Evolutionary conservation across 176 grass and related monocot genomes (phyloP).

Genomic region (Oryza punctata): DNA sequence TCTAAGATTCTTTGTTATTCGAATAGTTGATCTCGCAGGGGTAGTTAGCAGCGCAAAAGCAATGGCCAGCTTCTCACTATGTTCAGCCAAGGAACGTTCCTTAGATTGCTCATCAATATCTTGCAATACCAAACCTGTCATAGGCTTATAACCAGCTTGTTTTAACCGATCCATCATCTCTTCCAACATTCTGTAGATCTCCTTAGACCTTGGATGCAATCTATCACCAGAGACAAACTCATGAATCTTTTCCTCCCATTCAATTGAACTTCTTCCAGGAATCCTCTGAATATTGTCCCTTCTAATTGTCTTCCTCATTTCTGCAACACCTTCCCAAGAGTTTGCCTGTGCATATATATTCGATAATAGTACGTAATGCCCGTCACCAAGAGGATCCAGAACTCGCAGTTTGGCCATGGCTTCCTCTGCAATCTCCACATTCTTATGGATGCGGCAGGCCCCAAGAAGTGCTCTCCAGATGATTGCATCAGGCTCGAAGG

Average conservation of each 20-base stretch:
- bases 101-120: constrained; percentile 61
- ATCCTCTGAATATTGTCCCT: constrained; percentile 55
- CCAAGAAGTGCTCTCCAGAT: constrained; percentile 80
- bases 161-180: constrained; percentile 63
- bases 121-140: constrained; percentile 68
- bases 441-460: constrained; percentile 72
- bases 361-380: constrained; percentile 60
- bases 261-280: constrained; percentile 72
- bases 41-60: constrained; percentile 66
- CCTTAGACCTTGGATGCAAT: constrained; percentile 52
- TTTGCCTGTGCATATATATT: constrained; percentile 79
- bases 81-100: constrained; percentile 53
- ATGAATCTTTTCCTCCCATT: constrained; percentile 45
- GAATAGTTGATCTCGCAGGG: constrained; percentile 54
- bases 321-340: constrained; percentile 61
- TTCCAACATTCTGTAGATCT: constrained; percentile 60
- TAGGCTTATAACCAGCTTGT: constrained; percentile 58
- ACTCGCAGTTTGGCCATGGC: constrained; percentile 52
- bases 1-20: constrained; percentile 77
- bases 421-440: constrained; percentile 66
- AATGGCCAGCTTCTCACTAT: constrained; percentile 75
- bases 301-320: constrained; percentile 60
- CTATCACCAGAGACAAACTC: constrained; percentile 62
- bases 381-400: constrained; percentile 67
- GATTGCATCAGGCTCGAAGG: constrained; percentile 55